Base-by-base conservation (phyloP, 257 asterid genomes). In the Fraxinus americana region DNA sequence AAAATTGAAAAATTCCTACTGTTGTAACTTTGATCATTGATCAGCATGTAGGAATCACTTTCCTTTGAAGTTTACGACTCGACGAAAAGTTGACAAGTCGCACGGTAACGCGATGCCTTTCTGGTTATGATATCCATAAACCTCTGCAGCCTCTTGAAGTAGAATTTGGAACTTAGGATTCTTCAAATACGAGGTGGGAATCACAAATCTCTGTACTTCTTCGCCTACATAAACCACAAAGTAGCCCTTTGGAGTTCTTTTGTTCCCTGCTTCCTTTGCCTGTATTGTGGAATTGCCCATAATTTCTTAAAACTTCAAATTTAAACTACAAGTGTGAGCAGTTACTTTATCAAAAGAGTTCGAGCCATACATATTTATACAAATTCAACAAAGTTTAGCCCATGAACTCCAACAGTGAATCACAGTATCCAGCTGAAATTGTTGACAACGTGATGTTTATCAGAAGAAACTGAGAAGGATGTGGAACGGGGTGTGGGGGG, bases 191-290 rank as follows among this genome's bases (percentile, higher is more conserved):
- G 90, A 85, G 19, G 86, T 88, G 0, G 95, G 90, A 65, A 92
- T 74, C 30, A 84, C 91, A 73, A 71, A 88, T 83, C 96, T 85
- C 63, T 73, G 78, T 84, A 50, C 12, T 8, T 86, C 87, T 2
- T 72, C 85, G 0, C 96, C 97, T 5, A 89, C 96, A 10, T 92
- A 92, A 27, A 90, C 91, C 70, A 79, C 97, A 12, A 92, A 89
- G 54, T 89, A 90, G 79, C 97, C 92, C 77, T 82, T 92, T 41
- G 91, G 90, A 7, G 94, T 75, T 32, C 70, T 78, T 48, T 67
- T 71, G 75, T 75, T 39, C 32, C 35, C 78, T 50, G 48, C n/a
- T 67, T 77, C 75, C 57, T 19, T 30, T 16, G 67, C 21, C 7
- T 38, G 59, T 54, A 79, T 34, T 61, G 25, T 54, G 35, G 19